Conservation (phyloP, 768 basidiomycete genomes). For the Mycena crocata region DNA sequence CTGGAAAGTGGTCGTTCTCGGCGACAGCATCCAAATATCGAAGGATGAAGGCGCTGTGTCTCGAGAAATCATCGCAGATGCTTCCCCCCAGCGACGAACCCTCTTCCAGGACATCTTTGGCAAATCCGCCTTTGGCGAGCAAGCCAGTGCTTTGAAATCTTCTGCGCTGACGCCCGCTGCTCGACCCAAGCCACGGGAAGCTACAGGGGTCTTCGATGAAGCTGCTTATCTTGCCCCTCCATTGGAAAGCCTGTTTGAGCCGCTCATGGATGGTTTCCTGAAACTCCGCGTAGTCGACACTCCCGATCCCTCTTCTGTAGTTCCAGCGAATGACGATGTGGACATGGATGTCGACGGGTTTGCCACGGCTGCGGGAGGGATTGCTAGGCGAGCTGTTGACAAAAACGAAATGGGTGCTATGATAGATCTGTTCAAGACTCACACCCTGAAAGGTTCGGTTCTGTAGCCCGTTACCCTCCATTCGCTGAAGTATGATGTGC, state of each 20-base stretch:
- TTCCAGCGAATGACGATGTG: conserved; percentile 50
- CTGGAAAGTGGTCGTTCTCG: conserved; percentile 77
- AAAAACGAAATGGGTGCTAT: conserved; percentile 70
- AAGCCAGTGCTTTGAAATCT: conserved; percentile 37
- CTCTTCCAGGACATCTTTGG: conserved; percentile 95
- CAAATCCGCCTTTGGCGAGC: conserved; percentile 68
- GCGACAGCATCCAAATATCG: conserved; percentile 61
- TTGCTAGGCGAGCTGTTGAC: conserved; percentile 51
- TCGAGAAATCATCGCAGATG: conserved; percentile 47
- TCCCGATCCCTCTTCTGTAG: conserved; percentile 27
- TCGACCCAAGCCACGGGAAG: conserved; percentile 47
- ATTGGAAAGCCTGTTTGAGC: conserved; percentile 75
- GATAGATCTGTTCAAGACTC: conserved; percentile 70
- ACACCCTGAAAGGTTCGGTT: conserved; percentile 54
- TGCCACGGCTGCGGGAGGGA: conserved; percentile 28
- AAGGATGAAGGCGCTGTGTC: conserved; percentile 58
- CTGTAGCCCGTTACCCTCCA: conserved; percentile 9
- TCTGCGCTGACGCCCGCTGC: conserved; percentile 23
- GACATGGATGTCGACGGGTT: conserved; percentile 54
- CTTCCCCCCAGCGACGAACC: conserved; percentile 55
- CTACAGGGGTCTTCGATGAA: conserved; percentile 66
- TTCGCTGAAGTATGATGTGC: conserved; percentile 11
- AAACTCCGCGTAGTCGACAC: conserved; percentile 35
- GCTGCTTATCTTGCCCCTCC: conserved; percentile 86
- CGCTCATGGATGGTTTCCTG: conserved; percentile 55